Percentiles rank a stretch among this genome's conserved stretches.
phyloP scores from a whole-genome alignment of 768 basidiomycete species.

The Kwoniella mangroviensis region DNA sequence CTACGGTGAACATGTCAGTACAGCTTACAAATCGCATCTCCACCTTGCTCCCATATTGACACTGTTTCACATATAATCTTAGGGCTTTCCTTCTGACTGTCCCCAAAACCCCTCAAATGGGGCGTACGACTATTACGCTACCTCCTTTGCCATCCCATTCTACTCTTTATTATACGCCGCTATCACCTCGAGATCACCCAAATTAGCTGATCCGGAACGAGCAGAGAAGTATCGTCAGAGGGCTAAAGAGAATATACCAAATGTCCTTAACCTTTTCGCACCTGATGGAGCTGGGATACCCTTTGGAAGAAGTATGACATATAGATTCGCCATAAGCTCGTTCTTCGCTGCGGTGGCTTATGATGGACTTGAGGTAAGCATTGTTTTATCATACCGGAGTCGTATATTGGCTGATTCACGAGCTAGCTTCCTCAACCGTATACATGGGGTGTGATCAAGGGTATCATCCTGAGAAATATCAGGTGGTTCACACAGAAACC shows the following conservation, averaged over 20 bases:
- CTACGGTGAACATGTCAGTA: slow-evolving; percentile 40
- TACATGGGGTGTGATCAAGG: slow-evolving; percentile 73
- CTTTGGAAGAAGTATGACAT: slow-evolving; percentile 75
- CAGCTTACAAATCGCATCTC: too few relatives aligned
- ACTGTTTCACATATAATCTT: too few relatives aligned
- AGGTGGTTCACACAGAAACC: slow-evolving; percentile 71
- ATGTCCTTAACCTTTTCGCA: slow-evolving; percentile 33
- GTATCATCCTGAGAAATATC: slow-evolving; percentile 72
- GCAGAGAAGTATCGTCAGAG: slow-evolving; percentile 70
- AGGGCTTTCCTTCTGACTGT: slow-evolving; percentile 44
- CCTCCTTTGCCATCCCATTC: slow-evolving; percentile 49
- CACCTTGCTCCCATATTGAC: too few relatives aligned
- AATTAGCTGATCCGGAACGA: slow-evolving; percentile 66
- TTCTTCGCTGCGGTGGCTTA: slow-evolving; percentile 43
- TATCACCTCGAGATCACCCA: slow-evolving; percentile 18
- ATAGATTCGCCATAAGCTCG: slow-evolving; percentile 70
- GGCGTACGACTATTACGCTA: slow-evolving; percentile 47
- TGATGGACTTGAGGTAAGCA: slow-evolving; percentile 33
- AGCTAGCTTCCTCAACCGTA: slow-evolving; percentile 70
- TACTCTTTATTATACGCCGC: slow-evolving; percentile 42
- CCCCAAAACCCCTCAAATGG: slow-evolving; percentile 11
- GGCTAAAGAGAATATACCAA: slow-evolving; percentile 59
- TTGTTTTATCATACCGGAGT: not conserved
- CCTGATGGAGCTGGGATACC: slow-evolving; percentile 69
- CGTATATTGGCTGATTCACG: not conserved